Conservation (phyloP, 148 eudicot genomes). For the Vaccinium darrowii region DNA sequence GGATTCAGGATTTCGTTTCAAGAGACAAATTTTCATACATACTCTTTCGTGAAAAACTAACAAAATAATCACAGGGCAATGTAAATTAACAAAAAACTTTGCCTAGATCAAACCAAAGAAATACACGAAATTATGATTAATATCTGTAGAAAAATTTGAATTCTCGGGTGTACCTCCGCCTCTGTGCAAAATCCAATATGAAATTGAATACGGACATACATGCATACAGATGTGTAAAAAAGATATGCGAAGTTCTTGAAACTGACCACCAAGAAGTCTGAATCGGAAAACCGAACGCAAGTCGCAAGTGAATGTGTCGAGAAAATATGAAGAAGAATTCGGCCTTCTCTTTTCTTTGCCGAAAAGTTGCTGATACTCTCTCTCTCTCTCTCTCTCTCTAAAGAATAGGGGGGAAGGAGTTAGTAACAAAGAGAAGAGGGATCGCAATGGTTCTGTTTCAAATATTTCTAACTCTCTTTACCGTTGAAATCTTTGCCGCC, state of each 20-base stretch:
- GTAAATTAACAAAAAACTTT: too few relatives aligned
- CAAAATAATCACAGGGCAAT: too few relatives aligned
- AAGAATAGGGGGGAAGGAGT: not conserved
- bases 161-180: too few relatives aligned
- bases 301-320: not conserved
- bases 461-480: not conserved
- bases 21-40: not conserved
- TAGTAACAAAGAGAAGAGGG: not conserved
- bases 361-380: not conserved
- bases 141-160: too few relatives aligned
- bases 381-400: constrained; percentile 1
- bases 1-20: too few relatives aligned
- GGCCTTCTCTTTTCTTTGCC: not conserved
- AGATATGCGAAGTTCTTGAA: not conserved
- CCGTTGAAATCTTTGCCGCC: constrained; percentile 7
- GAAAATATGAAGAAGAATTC: not conserved
- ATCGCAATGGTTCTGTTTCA: constrained; percentile 7
- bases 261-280: not conserved
- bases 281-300: not conserved
- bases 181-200: not conserved
- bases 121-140: too few relatives aligned
- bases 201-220: not conserved
- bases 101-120: too few relatives aligned
- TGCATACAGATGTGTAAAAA: too few relatives aligned
- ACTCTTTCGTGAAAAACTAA: not conserved